phyloP scores from a whole-genome alignment of 371 early-diverging fungal species.

The Rhizopus arrhizus region DNA sequence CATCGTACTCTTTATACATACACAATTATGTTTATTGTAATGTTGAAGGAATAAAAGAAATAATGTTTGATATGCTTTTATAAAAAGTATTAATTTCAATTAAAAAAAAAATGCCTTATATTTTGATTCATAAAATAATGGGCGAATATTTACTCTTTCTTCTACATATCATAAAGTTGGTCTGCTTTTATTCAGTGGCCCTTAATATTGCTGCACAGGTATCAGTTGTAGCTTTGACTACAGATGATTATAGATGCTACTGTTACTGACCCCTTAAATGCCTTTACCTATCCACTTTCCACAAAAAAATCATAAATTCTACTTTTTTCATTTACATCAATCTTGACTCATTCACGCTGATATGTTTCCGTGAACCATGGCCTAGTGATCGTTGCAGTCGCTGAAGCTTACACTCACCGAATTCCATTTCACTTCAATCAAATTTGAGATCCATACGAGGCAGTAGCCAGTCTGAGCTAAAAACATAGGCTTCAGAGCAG shows the following conservation, averaged over 20 bases:
- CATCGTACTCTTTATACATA: no score
- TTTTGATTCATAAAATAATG: background rate
- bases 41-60: no score
- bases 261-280: background rate
- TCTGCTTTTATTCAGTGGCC: background rate
- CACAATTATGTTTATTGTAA: no score
- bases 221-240: background rate
- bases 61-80: no score
- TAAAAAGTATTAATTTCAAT: background rate
- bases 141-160: no score
- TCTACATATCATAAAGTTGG: background rate
- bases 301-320: conserved; percentile 90
- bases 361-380: conserved; percentile 34
- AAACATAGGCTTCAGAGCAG: conserved; percentile 85
- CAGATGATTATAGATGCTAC: background rate
- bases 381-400: conserved; percentile 50
- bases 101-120: background rate
- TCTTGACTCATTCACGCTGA: conserved; percentile 73
- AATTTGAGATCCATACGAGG: conserved; percentile 65
- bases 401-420: conserved; percentile 42
- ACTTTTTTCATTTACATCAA: conserved; percentile 86
- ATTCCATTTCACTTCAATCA: conserved; percentile 44
- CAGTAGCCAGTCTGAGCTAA: conserved; percentile 75
- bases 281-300: conserved; percentile 85
- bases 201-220: no score